phyloP scores from a whole-genome alignment of 2,329 filamentous ascomycete species.

The Torrubiellomyces zombiae region DNA sequence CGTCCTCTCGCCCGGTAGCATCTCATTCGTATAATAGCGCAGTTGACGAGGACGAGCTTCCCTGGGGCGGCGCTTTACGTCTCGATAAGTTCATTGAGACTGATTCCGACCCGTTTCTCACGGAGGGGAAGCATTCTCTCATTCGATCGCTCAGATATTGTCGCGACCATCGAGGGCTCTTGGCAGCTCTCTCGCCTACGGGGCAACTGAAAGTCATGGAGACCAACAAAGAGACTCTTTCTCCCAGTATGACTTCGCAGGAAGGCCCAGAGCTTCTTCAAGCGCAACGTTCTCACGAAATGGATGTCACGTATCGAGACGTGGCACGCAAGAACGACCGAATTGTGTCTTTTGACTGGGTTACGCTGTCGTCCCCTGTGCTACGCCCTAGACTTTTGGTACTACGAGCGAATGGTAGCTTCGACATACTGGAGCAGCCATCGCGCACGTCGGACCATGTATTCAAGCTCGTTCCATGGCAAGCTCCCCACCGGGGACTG shows the following conservation, averaged over 20 bases:
- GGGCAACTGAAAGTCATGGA: slow-evolving; percentile 47
- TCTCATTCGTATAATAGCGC: slow-evolving; percentile 39
- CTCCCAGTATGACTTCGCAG: slow-evolving; percentile 18
- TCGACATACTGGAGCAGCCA: slow-evolving; percentile 46
- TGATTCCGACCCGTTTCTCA: slow-evolving; percentile 30
- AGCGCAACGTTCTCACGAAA: slow-evolving; percentile 41
- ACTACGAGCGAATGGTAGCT: slow-evolving; percentile 40
- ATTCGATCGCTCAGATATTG: slow-evolving; percentile 48
- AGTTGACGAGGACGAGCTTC: slow-evolving; percentile 41
- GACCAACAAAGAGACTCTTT: slow-evolving; percentile 35
- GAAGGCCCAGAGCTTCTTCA: slow-evolving; percentile 41
- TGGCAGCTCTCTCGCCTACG: slow-evolving; percentile 44
- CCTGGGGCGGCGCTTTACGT: slow-evolving; percentile 45
- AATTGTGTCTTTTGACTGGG: slow-evolving; percentile 53
- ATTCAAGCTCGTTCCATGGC: slow-evolving; percentile 45
- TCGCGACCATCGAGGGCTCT: slow-evolving; percentile 41
- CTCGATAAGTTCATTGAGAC: slow-evolving; percentile 40
- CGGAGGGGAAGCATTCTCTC: slow-evolving; percentile 40
- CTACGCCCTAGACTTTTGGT: slow-evolving; percentile 42
- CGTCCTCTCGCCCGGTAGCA: slow-evolving; percentile 32
- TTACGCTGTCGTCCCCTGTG: slow-evolving; percentile 38
- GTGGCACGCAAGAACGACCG: slow-evolving; percentile 36
- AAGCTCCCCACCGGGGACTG: slow-evolving; percentile 38
- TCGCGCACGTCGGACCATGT: slow-evolving; percentile 39
- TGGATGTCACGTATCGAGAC: slow-evolving; percentile 41